A percentile compares a stretch with the other conserved stretches of the same genome.
Conservation (phyloP, 768 basidiomycete species). For the Coprinopsis sp. region DNA sequence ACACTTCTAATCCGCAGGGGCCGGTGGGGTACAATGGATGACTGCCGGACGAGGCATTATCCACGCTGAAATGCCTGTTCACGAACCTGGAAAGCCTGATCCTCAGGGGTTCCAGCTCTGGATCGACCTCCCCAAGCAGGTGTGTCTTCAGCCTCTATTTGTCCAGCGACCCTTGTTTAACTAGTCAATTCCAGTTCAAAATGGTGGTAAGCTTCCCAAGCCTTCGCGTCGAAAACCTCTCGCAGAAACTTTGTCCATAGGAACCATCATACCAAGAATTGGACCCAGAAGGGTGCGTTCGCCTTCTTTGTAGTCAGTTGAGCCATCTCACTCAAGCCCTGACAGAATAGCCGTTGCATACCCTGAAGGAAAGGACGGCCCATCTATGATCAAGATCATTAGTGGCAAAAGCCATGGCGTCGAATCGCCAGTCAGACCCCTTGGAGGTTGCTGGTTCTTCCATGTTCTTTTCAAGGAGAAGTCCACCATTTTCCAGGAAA, state of each 20-base stretch:
- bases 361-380: slow-evolving; percentile 64
- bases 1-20: slow-evolving; percentile 24
- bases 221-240: neutral
- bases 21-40: slow-evolving; percentile 97
- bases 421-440: slow-evolving; percentile 82
- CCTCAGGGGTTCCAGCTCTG: slow-evolving; percentile 86
- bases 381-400: slow-evolving; percentile 74
- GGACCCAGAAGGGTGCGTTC: slow-evolving; percentile 51
- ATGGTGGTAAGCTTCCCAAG: slow-evolving; percentile 47
- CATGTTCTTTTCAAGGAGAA: slow-evolving; percentile 65
- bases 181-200: slow-evolving; percentile 51
- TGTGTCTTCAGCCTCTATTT: slow-evolving; percentile 18
- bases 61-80: slow-evolving; percentile 87
- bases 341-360: slow-evolving; percentile 67
- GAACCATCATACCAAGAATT: slow-evolving; percentile 87
- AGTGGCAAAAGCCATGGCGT: slow-evolving; percentile 85
- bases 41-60: slow-evolving; percentile 76
- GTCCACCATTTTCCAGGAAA: slow-evolving; percentile 71
- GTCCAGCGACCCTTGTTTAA: neutral
- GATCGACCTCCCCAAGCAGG: slow-evolving; percentile 75
- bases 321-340: neutral
- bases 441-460: slow-evolving; percentile 94
- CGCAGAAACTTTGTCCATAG: slow-evolving; percentile 19
- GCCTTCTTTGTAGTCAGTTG: neutral
- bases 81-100: slow-evolving; percentile 57